Evolutionary conservation across 306 rosid genomes (phyloP).

Genomic region (Biancaea sappan): DNA sequence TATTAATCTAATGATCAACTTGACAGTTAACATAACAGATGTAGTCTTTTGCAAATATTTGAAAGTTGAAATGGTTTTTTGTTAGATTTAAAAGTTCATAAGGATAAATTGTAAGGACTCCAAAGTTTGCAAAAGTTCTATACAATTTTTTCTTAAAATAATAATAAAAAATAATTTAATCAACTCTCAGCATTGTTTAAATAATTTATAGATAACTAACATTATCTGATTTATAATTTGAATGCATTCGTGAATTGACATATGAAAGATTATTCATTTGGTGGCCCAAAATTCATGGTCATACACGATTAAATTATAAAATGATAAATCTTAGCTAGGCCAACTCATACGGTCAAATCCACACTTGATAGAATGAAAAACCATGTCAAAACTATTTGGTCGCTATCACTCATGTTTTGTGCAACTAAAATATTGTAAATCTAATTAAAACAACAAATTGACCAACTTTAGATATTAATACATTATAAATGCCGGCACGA

Average conservation of each 20-base stretch:
- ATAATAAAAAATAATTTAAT: no score
- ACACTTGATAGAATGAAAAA: background rate
- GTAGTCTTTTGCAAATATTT: no score
- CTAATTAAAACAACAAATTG: background rate
- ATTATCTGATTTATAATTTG: no score
- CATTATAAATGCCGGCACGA: background rate
- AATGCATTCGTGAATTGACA: background rate
- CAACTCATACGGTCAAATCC: conserved; percentile 17
- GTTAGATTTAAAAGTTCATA: no score
- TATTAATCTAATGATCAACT: no score
- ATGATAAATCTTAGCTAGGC: conserved; percentile 1
- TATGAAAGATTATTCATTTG: background rate
- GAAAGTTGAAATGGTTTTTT: no score
- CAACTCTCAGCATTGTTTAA: no score
- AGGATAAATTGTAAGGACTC: no score
- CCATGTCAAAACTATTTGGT: conserved; percentile 15
- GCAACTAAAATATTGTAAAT: background rate
- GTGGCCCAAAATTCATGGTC: background rate
- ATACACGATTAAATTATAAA: background rate
- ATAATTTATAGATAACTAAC: no score
- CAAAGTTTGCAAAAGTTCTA: no score
- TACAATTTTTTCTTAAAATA: no score
- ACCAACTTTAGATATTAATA: background rate
- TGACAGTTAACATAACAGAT: no score
- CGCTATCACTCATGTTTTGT: background rate